Evolutionary conservation across 257 asterid species (phyloP), one percentile per base, ranked within the genome.

Genomic region (Prunella vulgaris): DNA sequence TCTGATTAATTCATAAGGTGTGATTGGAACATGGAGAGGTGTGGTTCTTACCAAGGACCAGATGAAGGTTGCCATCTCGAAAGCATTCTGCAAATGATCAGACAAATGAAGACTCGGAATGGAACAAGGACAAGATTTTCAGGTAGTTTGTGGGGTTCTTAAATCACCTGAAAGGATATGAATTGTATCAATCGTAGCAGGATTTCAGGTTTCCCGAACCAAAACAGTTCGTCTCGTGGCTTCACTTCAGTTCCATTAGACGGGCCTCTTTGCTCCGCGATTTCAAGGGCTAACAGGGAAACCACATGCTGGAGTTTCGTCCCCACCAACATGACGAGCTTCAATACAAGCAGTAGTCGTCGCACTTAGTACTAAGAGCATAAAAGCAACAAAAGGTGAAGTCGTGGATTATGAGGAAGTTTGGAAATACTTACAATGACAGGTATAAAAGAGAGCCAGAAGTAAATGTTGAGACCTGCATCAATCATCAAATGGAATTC

Each of bases 11-110:
- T 9, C 27, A n/a, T 25, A 9, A 59, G 42, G 8, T 27, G 15
- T n/a, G n/a, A 59, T 59, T 6, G 64, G 37, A 28, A 14, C 12
- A 25, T 22, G 14, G 21, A 27, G 33, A 5, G 12, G 38, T 6
- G 17, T 8, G 17, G 8, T 18, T 60, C 88, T 78, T 83, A 93
- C 98, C 95, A 86, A 72, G 71, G 92, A 88, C 97, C 98, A 93
- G 70, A 88, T 79, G 73, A 90, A 93, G 6, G 97, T 88, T 42
- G 96, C 98, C 98, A 93, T 88, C 85, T 93, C 98, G 74, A 92
- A 92, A 77, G 98, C 93, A 78, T 90, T 93, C 96, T 92, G 91
- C 82, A 78, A 70, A 18, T 8, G 42, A 72, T 1, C 10, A 27
- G 66, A 25, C 33, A 28, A 1, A 57, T 72, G 51, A 79, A 67